Conservation (phyloP, 164 flowering plant genomes). For the Tetracentron sinense region DNA sequence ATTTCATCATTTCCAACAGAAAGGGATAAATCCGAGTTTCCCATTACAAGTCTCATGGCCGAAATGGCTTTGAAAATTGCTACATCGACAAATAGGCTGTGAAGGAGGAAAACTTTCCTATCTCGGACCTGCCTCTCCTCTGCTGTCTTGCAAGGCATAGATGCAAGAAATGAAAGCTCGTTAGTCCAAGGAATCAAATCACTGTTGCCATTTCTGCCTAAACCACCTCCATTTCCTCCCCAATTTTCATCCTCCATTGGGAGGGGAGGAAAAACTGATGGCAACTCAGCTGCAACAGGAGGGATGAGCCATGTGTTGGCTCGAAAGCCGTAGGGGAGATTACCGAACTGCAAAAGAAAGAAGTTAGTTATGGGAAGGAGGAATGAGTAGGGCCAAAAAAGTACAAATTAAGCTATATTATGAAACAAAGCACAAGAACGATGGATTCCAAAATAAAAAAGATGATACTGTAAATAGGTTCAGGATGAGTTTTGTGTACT, state of each 20-base stretch:
- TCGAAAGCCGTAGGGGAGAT: constrained; percentile 96
- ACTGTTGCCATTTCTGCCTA: constrained; percentile 76
- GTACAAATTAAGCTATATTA: neutral
- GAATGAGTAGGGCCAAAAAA: neutral
- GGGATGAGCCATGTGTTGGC: constrained; percentile 99
- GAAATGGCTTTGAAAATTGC: constrained; percentile 80
- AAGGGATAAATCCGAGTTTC: constrained; percentile 20
- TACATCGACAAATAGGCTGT: constrained; percentile 93
- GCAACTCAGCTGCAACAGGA: constrained; percentile 64
- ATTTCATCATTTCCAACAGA: constrained; percentile 25
- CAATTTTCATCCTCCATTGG: constrained; percentile 89
- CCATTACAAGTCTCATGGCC: constrained; percentile 56
- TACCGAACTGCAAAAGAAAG: constrained; percentile 77
- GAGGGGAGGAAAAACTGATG: constrained; percentile 69
- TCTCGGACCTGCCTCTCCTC: constrained; percentile 94
- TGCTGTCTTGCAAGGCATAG: constrained; percentile 92
- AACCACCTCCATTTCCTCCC: constrained; percentile 98
- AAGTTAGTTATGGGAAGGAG: neutral
- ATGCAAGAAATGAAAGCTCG: constrained; percentile 68
- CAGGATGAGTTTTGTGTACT: neutral
- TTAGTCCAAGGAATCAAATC: constrained; percentile 80
- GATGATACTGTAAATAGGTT: neutral
- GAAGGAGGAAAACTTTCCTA: constrained; percentile 90
- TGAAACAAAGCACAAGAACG: neutral
- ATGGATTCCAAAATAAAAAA: neutral